Base-by-base conservation (phyloP, 768 basidiomycete species). In the Russula brevipes region DNA sequence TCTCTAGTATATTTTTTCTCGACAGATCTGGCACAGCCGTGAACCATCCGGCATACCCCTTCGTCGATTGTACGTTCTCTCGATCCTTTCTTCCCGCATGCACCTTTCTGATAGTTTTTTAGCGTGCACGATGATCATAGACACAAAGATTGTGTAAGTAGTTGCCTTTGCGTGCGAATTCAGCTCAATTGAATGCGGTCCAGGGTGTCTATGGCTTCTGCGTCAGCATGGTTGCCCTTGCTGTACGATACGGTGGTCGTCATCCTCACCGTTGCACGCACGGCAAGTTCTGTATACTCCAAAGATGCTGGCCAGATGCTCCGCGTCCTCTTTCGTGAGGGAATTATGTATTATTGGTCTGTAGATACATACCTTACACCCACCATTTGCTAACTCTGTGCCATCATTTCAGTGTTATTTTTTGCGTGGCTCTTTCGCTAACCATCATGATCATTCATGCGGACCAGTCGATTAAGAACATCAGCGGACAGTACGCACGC, bases 81-180 rank as follows among this genome's bases (percentile, higher is more conserved):
- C 5, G 6, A 2, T 33, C 11, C 0, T 14, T 30, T 12, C 6
- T 38, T 24, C 16, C 7, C 2, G 12, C 16, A 16, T 3, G 5
- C 36, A 19, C 49, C 11, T 7, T n/a, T n/a, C 38, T 65, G 1
- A 56, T n/a, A n/a, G 24, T 24, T 42, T 8, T 2, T 49, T 56
- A 79, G 79, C 77, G 12, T 80, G 79, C 64, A 73, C 72, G 6
- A 77, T 79, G 79, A 73, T 79, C 12, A 75, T 79, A 36, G 52
- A 69, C 46, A 2, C 51, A 8, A 59, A 64, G 2, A 39, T 39
- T 39, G 16, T 71, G 76, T 78, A 59, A 31, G 72, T 63, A 36
- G 5, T 9, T 35, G 7, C 4, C 30, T 31, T 4, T 44, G 50
- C 8, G 50, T 35, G 4, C 14, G 41, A 39, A 47, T 49, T 45